These are phyloP conservation scores for Penicillium sp. DNA, from an alignment of 2,329 filamentous ascomycete species.

Conservation along the genomic window DNA sequence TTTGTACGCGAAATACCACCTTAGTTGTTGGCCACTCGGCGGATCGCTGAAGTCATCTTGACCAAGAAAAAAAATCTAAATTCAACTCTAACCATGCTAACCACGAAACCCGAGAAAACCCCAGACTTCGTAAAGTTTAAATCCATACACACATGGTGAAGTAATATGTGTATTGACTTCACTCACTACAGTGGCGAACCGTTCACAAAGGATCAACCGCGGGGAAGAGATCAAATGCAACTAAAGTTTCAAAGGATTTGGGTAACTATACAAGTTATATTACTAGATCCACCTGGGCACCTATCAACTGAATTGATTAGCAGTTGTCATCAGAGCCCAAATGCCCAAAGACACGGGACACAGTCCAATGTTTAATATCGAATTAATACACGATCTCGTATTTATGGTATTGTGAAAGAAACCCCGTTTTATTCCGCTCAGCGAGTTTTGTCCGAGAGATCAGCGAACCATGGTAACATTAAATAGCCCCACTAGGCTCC, in stretches of 20 bases:
- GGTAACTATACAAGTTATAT: not conserved
- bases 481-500: constrained; percentile 5
- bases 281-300: not conserved
- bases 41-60: not conserved
- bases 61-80: not conserved
- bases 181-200: constrained; percentile 1
- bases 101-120: not conserved
- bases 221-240: not conserved
- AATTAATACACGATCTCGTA: not conserved
- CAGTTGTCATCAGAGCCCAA: not conserved
- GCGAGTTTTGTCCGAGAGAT: constrained; percentile 30
- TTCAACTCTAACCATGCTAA: not conserved
- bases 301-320: not conserved
- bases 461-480: constrained; percentile 16
- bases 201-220: not conserved
- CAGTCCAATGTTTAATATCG: not conserved
- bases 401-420: not conserved
- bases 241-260: not conserved
- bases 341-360: not conserved
- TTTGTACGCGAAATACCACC: not conserved
- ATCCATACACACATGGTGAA: not conserved
- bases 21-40: not conserved
- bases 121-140: not conserved
- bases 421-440: not conserved
- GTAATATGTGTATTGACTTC: not conserved